Conservation (phyloP, 2,329 filamentous ascomycete species). For the Aspergillus fumigatus region DNA sequence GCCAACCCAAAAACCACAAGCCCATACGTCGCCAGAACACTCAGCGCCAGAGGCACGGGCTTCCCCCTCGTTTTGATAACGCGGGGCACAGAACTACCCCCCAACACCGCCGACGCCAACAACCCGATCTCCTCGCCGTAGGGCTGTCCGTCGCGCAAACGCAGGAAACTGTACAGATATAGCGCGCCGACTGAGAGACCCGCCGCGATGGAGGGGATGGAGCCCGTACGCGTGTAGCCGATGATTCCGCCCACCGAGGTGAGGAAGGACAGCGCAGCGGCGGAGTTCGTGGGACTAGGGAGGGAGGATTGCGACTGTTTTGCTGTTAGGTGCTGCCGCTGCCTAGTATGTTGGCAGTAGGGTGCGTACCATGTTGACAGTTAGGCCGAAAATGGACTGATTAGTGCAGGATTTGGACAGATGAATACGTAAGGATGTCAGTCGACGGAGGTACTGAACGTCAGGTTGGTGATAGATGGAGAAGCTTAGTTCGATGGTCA, state of each 20-base stretch:
- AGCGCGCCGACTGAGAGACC: slow-evolving; percentile 75
- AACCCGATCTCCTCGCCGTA: slow-evolving; percentile 89
- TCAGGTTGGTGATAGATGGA: background rate
- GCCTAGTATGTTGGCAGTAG: background rate
- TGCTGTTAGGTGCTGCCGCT: slow-evolving; percentile 1
- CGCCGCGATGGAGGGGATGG: slow-evolving; percentile 78
- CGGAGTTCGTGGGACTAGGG: slow-evolving; percentile 49
- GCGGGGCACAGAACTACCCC: slow-evolving; percentile 76
- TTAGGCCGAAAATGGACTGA: background rate
- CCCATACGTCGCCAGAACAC: slow-evolving; percentile 73
- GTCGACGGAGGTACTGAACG: background rate
- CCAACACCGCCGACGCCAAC: slow-evolving; percentile 79
- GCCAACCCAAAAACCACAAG: slow-evolving; percentile 74
- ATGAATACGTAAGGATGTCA: too few relatives aligned
- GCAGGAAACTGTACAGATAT: slow-evolving; percentile 75
- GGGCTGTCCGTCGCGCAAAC: slow-evolving; percentile 67
- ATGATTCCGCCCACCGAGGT: slow-evolving; percentile 83
- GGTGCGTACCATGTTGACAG: slow-evolving; percentile 16
- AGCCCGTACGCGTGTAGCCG: slow-evolving; percentile 80
- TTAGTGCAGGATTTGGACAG: background rate
- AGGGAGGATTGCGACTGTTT: slow-evolving; percentile 10
- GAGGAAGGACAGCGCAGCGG: slow-evolving; percentile 72
- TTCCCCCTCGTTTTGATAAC: slow-evolving; percentile 73
- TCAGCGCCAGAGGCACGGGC: slow-evolving; percentile 76
- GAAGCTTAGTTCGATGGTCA: background rate